phyloP scores from a whole-genome alignment of 2,329 filamentous ascomycete genomes.

The Huntiella savannae region DNA sequence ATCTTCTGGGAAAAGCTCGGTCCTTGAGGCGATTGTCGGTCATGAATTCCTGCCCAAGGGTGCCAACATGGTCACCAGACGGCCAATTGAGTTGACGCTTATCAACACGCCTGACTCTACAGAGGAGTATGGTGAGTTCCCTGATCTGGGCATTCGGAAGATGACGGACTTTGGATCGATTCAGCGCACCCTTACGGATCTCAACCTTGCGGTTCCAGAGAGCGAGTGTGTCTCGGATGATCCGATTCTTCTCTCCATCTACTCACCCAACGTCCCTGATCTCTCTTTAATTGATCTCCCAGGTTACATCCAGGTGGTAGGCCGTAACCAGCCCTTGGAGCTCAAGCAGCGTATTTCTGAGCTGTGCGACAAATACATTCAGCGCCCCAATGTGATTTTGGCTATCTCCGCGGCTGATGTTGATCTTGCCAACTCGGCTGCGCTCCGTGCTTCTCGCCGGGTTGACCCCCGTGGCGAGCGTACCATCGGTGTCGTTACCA shows the following conservation, averaged over 20 bases:
- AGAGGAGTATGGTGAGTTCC: constrained; percentile 90
- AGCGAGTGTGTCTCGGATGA: constrained; percentile 89
- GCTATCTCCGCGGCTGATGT: constrained; percentile 96
- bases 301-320: constrained; percentile 91
- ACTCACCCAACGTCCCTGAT: constrained; percentile 88
- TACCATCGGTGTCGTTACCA: constrained; percentile 96
- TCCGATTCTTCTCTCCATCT: constrained; percentile 86
- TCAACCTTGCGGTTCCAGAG: constrained; percentile 83
- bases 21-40: constrained; percentile 88
- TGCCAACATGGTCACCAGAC: constrained; percentile 93
- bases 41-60: constrained; percentile 96
- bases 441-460: constrained; percentile 68
- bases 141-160: constrained; percentile 71
- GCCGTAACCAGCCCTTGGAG: constrained; percentile 73
- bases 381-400: constrained; percentile 85
- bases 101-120: constrained; percentile 81
- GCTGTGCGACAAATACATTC: constrained; percentile 95
- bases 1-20: constrained; percentile 94
- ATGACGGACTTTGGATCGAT: constrained; percentile 85
- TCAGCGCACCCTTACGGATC: constrained; percentile 80
- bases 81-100: constrained; percentile 88
- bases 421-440: constrained; percentile 89
- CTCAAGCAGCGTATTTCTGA: constrained; percentile 92
- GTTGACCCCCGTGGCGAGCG: constrained; percentile 88
- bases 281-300: constrained; percentile 90